Conservation (phyloP, 805 yeast genomes). For the Tetrapisispora taiwanensis region DNA sequence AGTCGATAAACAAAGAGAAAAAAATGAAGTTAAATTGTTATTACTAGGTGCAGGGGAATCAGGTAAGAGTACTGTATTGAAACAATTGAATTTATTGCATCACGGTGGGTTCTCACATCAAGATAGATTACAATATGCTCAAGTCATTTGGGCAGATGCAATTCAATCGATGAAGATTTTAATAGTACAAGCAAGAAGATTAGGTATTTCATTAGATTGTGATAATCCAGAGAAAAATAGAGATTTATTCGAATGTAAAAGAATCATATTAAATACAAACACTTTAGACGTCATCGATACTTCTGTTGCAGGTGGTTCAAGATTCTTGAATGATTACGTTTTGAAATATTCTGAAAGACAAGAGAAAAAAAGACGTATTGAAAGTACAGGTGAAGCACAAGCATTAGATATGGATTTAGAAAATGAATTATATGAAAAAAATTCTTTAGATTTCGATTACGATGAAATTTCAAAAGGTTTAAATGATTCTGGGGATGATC, state of each 20-base stretch:
- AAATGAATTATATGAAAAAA: background rate
- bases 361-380: constrained; percentile 39
- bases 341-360: constrained; percentile 48
- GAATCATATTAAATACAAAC: constrained; percentile 44
- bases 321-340: constrained; percentile 54
- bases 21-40: constrained; percentile 56
- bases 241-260: constrained; percentile 38
- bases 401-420: constrained; percentile 13
- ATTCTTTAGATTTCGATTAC: constrained; percentile 3
- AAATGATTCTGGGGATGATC: constrained; percentile 18
- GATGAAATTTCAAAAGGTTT: constrained; percentile 21
- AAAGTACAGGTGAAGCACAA: constrained; percentile 46
- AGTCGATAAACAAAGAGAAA: constrained; percentile 41
- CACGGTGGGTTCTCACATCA: constrained; percentile 73
- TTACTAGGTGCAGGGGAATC: constrained; percentile 92
- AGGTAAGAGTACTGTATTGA: constrained; percentile 86
- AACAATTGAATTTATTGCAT: constrained; percentile 78
- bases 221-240: constrained; percentile 39
- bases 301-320: constrained; percentile 53
- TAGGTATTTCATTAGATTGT: constrained; percentile 56
- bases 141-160: constrained; percentile 89
- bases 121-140: constrained; percentile 71
- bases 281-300: constrained; percentile 56
- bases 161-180: constrained; percentile 73
- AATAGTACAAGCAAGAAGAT: constrained; percentile 61